These are phyloP conservation scores for Ceratobasidium sp. DNA, from an alignment of 1,284 basidiomycete genomes.

Conservation along the genomic window DNA sequence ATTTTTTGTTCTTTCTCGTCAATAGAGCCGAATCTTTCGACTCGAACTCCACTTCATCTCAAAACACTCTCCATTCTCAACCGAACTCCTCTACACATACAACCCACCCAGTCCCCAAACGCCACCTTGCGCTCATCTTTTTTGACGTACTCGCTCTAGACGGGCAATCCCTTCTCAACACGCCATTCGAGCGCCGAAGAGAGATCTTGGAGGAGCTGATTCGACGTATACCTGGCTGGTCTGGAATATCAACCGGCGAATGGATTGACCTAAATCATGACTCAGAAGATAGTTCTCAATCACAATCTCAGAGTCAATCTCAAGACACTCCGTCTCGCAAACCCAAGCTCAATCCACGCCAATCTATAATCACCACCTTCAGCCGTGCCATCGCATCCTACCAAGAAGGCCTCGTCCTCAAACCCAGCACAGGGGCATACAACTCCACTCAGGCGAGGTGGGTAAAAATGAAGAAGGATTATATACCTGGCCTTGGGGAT, in stretches of 20 bases:
- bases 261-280: conserved; percentile 56
- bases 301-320: neutral
- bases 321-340: conserved; percentile 42
- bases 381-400: conserved; percentile 61
- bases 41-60: neutral
- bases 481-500: conserved; percentile 84
- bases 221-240: conserved; percentile 63
- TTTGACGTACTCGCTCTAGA: conserved; percentile 82
- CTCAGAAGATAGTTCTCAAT: conserved; percentile 43
- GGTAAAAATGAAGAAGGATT: conserved; percentile 87
- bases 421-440: conserved; percentile 73
- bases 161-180: conserved; percentile 64
- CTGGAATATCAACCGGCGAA: conserved; percentile 68
- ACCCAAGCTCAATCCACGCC: conserved; percentile 56
- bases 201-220: conserved; percentile 68
- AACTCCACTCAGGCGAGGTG: conserved; percentile 66
- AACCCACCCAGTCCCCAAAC: conserved; percentile 52
- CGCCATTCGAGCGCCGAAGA: conserved; percentile 69
- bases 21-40: neutral
- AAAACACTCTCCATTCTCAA: conserved; percentile 21
- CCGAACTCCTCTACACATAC: conserved; percentile 61
- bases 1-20: neutral
- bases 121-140: conserved; percentile 81
- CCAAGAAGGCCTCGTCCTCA: conserved; percentile 76
- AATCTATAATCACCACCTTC: conserved; percentile 65